phyloP scores from a whole-genome alignment of 2,329 filamentous ascomycete species.

The Venturia carpophila region DNA sequence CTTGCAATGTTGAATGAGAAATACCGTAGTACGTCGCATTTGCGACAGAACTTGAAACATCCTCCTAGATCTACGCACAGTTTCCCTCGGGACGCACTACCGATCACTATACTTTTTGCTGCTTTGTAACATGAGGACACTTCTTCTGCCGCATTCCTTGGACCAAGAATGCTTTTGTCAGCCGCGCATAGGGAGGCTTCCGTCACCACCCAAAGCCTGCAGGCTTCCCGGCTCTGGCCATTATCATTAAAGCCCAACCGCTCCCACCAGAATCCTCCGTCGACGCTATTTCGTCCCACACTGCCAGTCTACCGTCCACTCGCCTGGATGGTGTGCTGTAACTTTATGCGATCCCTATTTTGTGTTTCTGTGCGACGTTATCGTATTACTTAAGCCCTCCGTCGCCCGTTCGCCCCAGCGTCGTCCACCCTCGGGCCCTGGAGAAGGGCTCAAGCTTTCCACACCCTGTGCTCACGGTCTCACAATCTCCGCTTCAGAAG shows the following conservation, averaged over 20 bases:
- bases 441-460: conserved; percentile 5
- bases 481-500: conserved; percentile 9
- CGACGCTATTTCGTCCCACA: conserved; percentile 4
- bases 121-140: not conserved
- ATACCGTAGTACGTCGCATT: not conserved
- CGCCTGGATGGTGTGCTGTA: not conserved
- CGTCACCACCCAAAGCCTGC: conserved; percentile 4
- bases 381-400: conserved; percentile 4
- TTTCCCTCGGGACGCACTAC: not conserved
- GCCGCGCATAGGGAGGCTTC: not conserved
- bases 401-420: not conserved
- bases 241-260: conserved; percentile 11
- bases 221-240: not conserved
- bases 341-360: conserved; percentile 5
- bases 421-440: conserved; percentile 12
- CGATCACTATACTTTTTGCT: not conserved
- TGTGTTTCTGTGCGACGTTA: conserved; percentile 5
- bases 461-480: conserved; percentile 7
- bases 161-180: conserved; percentile 6
- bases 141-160: not conserved
- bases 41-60: not conserved
- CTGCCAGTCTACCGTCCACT: not conserved
- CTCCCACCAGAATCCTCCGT: not conserved
- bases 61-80: not conserved
- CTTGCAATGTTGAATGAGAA: not conserved